A percentile compares a stretch with the other conserved stretches of the same genome.
These are phyloP conservation scores for Castanopsis chinensis DNA, from an alignment of 306 rosid species.

Conservation along the genomic window DNA sequence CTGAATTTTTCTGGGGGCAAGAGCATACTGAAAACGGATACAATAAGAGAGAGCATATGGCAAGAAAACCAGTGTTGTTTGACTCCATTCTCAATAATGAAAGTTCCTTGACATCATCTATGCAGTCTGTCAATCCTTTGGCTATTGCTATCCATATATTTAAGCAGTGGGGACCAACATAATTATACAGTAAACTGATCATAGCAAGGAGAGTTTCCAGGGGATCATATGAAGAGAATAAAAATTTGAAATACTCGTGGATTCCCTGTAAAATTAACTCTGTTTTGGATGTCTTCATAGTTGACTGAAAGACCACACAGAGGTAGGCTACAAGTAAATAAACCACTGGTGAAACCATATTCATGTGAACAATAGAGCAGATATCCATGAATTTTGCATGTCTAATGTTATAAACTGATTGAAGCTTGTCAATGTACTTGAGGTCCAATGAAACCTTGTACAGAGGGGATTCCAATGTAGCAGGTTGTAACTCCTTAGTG, in stretches of 20 bases:
- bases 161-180: conserved; percentile 44
- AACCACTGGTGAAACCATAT: conserved; percentile 74
- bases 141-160: conserved; percentile 59
- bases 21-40: conserved; percentile 59
- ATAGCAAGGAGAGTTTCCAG: conserved; percentile 47
- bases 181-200: conserved; percentile 49
- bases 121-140: conserved; percentile 46
- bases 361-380: conserved; percentile 52
- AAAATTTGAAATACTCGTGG: conserved; percentile 46
- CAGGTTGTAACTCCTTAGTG: conserved; percentile 57
- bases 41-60: conserved; percentile 49
- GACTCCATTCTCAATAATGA: conserved; percentile 39
- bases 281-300: conserved; percentile 21
- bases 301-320: conserved; percentile 45
- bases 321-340: conserved; percentile 62
- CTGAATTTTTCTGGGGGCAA: conserved; percentile 31
- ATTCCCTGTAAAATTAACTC: conserved; percentile 36
- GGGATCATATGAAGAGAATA: conserved; percentile 56
- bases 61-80: conserved; percentile 32
- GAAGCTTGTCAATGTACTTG: conserved; percentile 41
- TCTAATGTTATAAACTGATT: conserved; percentile 28
- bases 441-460: conserved; percentile 66
- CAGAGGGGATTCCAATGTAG: conserved; percentile 75
- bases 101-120: conserved; percentile 39
- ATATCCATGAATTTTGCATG: conserved; percentile 35